A percentile compares a stretch with the other conserved stretches of the same genome.
phyloP scores from a whole-genome alignment of 768 basidiomycete species.

The Lactarius sp. region DNA sequence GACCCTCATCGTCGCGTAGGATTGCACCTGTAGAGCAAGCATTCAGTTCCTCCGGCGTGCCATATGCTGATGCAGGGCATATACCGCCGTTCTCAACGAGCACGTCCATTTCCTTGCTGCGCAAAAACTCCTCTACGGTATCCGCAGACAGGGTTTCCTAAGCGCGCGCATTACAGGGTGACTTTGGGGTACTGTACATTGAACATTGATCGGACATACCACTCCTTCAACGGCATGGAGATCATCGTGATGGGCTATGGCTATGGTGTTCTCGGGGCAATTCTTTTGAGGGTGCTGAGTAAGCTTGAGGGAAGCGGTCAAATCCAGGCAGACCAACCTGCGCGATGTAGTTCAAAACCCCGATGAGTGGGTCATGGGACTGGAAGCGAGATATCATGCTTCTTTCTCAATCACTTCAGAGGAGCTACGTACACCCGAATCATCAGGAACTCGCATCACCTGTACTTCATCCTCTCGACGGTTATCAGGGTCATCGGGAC shows the following conservation, averaged over 20 bases:
- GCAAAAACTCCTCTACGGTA: background rate
- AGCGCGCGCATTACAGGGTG: no score
- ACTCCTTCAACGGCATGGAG: background rate
- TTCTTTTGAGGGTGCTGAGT: no score
- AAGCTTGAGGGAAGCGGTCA: no score
- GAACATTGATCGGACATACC: background rate
- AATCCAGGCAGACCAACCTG: conserved; percentile 7
- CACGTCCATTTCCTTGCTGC: background rate
- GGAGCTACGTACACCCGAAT: background rate
- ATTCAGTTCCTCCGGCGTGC: no score
- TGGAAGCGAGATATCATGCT: background rate
- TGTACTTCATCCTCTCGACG: background rate
- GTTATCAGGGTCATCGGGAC: conserved; percentile 2
- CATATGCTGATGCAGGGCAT: background rate
- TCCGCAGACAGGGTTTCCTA: no score
- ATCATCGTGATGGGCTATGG: no score
- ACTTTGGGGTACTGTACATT: background rate
- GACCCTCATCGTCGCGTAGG: no score
- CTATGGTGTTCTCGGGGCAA: no score
- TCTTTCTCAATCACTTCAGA: background rate
- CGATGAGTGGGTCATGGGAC: no score
- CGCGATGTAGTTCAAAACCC: conserved; percentile 13
- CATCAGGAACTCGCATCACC: background rate
- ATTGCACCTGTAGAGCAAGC: no score
- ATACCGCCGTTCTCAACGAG: conserved; percentile 9